Base-by-base conservation (phyloP, 352 stramenopile genomes). In the Achlya hypogyna region DNA sequence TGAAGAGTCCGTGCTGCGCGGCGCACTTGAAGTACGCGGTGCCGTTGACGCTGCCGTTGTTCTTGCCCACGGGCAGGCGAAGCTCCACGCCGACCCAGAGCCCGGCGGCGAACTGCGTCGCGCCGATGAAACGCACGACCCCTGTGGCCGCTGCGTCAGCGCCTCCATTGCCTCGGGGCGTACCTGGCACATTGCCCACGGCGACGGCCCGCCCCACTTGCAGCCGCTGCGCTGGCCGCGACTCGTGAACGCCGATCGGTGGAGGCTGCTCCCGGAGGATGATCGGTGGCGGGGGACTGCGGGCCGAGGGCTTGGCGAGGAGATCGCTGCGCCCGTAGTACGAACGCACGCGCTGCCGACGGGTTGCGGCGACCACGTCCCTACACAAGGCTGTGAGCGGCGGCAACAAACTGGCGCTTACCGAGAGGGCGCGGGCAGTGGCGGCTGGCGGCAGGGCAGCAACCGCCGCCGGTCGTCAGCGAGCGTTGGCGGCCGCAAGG, bases 41-140 rank as follows among this genome's bases (percentile, higher is more conserved):
- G 31, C 79, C 79, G 45, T 82, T 70, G 12, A 92, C 78, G 0
- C 70, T 79, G 23, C 83, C 83, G 56, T 80, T 79, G 72, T 89
- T 77, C 52, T 88, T 87, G 54, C 83, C 83, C 38, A 84, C 80
- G 60, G 74, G 65, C 51, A 86, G 72, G 25, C 69, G 74, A 5
- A 90, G 72, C 62, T 89, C 81, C n/a, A 92, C 80, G 22, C 83
- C 83, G 47, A 89, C 75, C 83, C 83, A 92, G n/a, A 71, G 78
- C 20, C 78, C 83, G 0, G 72, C 70, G 5, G 79, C 82, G 25
- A 92, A 90, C 12, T 75, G 71, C 16, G 79, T 86, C 0, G 78
- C 76, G 0, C 83, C 83, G 51, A 92, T 82, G 64, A 82, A 89
- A 1, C 78, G 78, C 34, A 92, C 81, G 23, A 88, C 75, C 9